These are phyloP conservation scores for Athelia psychrophila DNA, from an alignment of 1,284 basidiomycete genomes.

Conservation along the genomic window DNA sequence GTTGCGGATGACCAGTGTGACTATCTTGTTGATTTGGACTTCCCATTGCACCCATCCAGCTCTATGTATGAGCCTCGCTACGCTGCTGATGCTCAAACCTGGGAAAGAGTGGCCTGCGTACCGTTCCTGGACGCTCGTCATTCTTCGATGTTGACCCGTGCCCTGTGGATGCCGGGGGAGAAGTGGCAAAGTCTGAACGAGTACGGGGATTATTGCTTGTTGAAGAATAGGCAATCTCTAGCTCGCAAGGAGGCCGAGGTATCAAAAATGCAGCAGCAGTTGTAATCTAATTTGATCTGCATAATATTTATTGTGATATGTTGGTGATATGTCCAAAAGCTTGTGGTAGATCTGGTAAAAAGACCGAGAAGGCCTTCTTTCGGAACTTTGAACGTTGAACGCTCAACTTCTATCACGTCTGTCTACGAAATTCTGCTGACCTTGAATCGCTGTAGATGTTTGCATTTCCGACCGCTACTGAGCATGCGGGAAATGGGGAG, in stretches of 20 bases:
- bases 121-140: constrained; percentile 82
- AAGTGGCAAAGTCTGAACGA: constrained; percentile 62
- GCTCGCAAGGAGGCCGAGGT: constrained; percentile 34
- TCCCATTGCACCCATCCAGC: constrained; percentile 59
- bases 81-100: constrained; percentile 54
- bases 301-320: constrained; percentile 5
- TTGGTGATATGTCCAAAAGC: too few species aligned
- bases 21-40: constrained; percentile 86
- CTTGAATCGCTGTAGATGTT: too few species aligned
- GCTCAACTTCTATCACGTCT: too few species aligned
- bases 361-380: too few species aligned
- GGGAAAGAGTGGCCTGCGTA: constrained; percentile 75
- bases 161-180: constrained; percentile 74
- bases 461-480: background rate
- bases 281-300: background rate
- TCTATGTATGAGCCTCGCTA: constrained; percentile 79
- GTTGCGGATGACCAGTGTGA: constrained; percentile 73
- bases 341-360: too few species aligned
- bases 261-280: constrained; percentile 10
- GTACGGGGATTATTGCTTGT: constrained; percentile 71
- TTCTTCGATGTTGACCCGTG: constrained; percentile 68
- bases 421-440: too few species aligned
- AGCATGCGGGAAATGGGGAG: background rate
- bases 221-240: constrained; percentile 49
- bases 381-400: too few species aligned